Base-by-base conservation (phyloP, 169 alveolate genomes). In the Eimeria maxima region DNA sequence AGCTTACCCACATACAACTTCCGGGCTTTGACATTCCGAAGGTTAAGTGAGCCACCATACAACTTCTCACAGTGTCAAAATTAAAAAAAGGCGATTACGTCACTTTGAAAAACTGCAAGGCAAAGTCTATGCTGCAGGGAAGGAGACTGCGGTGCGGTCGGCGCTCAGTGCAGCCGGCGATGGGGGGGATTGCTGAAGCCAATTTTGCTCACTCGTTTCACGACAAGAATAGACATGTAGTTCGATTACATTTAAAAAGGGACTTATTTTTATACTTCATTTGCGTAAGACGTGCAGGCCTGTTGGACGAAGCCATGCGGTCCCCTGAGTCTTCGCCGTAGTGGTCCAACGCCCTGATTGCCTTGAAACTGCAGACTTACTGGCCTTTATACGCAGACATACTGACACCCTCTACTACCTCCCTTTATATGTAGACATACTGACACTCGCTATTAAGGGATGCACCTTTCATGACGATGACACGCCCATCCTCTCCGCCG, bases 131-230 rank as follows among this genome's bases (percentile, higher is more conserved):
- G 38, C 22, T 3, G 67, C 16, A 57, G n/a, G n/a, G n/a, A 57
- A 20, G 38, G 38, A 76, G 38, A 38, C 55, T 5, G 22, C 60
- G 60, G 63, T 2, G 38, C 63, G 38, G 42, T 69, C 80, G 80
- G 50, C 11, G 80, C 29, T 29, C 80, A 11, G n/a, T 5, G 63
- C 29, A 44, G 63, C 20, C 60, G 87, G 87, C 87, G 87, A 63
- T 42, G 87, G 87, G 87, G 87, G 80, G 80, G 50, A 13, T 29
- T 33, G 80, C 6, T 44, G 50, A 69, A 29, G 80, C 80, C 20
- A 18, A 29, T 24, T 29, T 69, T 69, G 50, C 50, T 29, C 47
- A 33, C 80, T 33, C 80, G 50, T 29, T 22, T 27, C 13, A 6
- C 8, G 80, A 20, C 80, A 29, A n/a, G 80, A 69, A 69, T 4